Base-by-base conservation (phyloP, 352 stramenopile genomes). In the Globisporangium abappressorium region DNA sequence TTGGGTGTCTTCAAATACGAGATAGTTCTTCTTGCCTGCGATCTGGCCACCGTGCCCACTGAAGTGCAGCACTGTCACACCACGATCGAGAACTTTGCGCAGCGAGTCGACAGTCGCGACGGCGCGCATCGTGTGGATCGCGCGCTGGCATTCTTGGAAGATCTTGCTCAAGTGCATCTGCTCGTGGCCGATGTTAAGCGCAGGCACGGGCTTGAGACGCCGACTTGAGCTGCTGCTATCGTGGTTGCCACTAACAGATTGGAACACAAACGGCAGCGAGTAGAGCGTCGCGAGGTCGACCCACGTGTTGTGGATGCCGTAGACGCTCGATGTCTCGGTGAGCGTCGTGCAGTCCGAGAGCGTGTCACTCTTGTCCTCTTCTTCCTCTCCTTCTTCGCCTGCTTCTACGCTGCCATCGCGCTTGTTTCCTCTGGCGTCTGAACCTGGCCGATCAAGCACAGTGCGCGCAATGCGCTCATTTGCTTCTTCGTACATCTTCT, bases 1-100 rank as follows among this genome's bases (percentile, higher is more conserved):
- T 30, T 91, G 80, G 15, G 82, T 87, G 74, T 94, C 86, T 73
- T 94, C 86, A 47, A 94, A 92, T 60, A 94, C 72, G 47, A 94
- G 76, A 51, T 71, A 90, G 65, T 89, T 84, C 15, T 64, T 84
- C 62, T 81, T 76, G n/a, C 81, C 85, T n/a, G 79, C 75, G 61
- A 92, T 76, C 20, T 80, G 79, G 0, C 85, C 85, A 33, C 86
- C 84, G 36, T 94, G 86, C 12, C 84, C 86, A 64, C 86, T 94
- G 47, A 94, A 94, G 62, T 94, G 86, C 33, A 94, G 68, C 67
- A 90, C 84, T 0, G 84, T 91, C 8, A 91, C 84, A 1, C 85
- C 82, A 8, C 86, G 82, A 57, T 94, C 84, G n/a, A 94, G 71
- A 20, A 91, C 86, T 67, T 90, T 89, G 43, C 86, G 82, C 26